Evolutionary conservation across 495 filamentous ascomycete genomes (phyloP).

Genomic region (Aspergillus leporis): DNA sequence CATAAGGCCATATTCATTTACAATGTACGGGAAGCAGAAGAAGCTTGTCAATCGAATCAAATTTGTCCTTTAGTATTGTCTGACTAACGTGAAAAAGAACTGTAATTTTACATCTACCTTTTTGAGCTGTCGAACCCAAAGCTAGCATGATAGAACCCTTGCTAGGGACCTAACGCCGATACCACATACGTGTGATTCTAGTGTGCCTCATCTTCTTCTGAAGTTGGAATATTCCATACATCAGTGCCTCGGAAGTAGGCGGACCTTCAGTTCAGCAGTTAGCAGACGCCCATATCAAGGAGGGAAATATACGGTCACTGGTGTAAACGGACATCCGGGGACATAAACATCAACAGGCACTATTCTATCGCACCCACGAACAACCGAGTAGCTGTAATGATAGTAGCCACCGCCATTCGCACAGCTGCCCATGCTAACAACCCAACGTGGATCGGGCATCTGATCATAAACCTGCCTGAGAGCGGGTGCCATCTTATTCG

Average conservation of each 20-base stretch:
- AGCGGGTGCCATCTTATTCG: conserved; percentile 97
- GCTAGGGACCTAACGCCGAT: conserved; percentile 38
- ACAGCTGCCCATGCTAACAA: conserved; percentile 91
- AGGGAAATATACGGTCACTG: neutral
- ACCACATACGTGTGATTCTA: conserved; percentile 54
- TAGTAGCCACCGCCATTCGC: conserved; percentile 97
- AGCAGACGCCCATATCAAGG: conserved; percentile 19
- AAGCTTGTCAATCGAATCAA: too few species aligned
- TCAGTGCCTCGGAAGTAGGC: conserved; percentile 86
- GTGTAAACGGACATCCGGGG: conserved; percentile 66
- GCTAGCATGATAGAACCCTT: neutral
- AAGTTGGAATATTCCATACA: conserved; percentile 92
- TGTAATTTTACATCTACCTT: conserved; percentile 11
- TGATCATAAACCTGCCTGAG: conserved; percentile 96
- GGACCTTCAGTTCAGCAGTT: conserved; percentile 48
- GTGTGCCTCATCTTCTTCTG: conserved; percentile 94
- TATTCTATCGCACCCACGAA: conserved; percentile 88
- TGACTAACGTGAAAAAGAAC: conserved; percentile 9
- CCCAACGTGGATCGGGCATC: conserved; percentile 97
- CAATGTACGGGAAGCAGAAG: too few species aligned
- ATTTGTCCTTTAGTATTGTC: neutral
- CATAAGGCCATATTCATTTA: too few species aligned
- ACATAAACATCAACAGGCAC: conserved; percentile 97
- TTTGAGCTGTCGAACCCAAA: neutral
- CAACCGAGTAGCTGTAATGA: conserved; percentile 93